Percentiles rank a stretch among this genome's conserved stretches.
phyloP scores from a whole-genome alignment of 176 grass and related monocot genomes.

The Saccharum officinarum region DNA sequence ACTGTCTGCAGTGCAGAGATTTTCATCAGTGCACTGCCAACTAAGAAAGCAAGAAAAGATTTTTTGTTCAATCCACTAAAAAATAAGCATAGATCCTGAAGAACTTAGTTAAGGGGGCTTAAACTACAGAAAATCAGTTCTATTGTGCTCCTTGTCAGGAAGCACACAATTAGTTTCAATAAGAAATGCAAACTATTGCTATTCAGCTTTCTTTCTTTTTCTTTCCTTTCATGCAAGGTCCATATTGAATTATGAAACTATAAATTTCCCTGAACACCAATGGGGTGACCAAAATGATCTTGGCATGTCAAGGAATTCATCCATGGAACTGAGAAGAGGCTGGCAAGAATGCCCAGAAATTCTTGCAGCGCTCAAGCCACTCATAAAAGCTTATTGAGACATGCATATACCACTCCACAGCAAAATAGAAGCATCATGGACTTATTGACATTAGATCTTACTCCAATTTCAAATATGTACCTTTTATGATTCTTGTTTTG shows the following conservation, averaged over 20 bases:
- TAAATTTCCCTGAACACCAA: conserved; percentile 17
- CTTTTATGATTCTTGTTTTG: not conserved
- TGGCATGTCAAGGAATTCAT: not conserved
- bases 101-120: not conserved
- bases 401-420: not conserved
- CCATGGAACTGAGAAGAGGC: not conserved
- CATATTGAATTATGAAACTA: conserved; percentile 18
- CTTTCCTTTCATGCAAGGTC: not conserved
- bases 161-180: not conserved
- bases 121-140: not conserved
- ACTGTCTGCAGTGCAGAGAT: conserved; percentile 60
- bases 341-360: conserved; percentile 4
- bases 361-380: not conserved
- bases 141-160: not conserved
- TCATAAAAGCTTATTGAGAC: not conserved
- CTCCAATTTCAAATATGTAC: not conserved
- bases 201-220: not conserved
- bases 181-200: not conserved
- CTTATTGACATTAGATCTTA: not conserved
- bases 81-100: conserved; percentile 5
- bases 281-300: not conserved
- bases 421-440: conserved; percentile 16
- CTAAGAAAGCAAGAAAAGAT: conserved; percentile 13
- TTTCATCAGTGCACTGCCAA: conserved; percentile 16
- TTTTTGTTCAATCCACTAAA: not conserved